phyloP scores from a whole-genome alignment of 768 basidiomycete genomes.

The Panaeolus papilionaceus region DNA sequence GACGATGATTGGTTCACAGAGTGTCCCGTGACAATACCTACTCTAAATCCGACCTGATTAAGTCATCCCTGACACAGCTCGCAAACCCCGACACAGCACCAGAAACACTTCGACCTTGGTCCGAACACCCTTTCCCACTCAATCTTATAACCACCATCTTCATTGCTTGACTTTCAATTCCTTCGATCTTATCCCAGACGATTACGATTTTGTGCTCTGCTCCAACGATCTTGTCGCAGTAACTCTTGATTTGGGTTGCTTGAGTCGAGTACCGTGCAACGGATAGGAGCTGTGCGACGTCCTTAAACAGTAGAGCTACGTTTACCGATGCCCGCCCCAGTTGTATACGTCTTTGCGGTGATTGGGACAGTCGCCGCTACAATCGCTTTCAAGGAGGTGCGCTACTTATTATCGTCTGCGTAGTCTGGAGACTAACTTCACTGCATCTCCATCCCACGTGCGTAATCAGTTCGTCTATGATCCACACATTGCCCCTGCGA shows the following conservation, averaged over 20 bases:
- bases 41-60: slow-evolving; percentile 10
- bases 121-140: slow-evolving; percentile 14
- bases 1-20: background rate
- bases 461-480: slow-evolving; percentile 66
- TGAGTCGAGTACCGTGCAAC: background rate
- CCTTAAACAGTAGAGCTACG: background rate
- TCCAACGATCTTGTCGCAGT: slow-evolving; percentile 9
- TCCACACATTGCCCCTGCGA: slow-evolving; percentile 67
- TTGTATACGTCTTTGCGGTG: slow-evolving; percentile 57
- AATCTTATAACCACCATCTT: slow-evolving; percentile 12
- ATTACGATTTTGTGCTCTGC: background rate
- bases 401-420: slow-evolving; percentile 22
- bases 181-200: background rate
- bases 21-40: slow-evolving; percentile 4
- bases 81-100: slow-evolving; percentile 2
- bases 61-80: slow-evolving; percentile 13
- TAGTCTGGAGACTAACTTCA: slow-evolving; percentile 9
- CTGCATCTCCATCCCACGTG: slow-evolving; percentile 12
- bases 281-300: slow-evolving; percentile 6
- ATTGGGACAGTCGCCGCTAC: slow-evolving; percentile 55
- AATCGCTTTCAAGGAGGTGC: slow-evolving; percentile 66
- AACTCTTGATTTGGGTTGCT: slow-evolving; percentile 7
- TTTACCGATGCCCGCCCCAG: slow-evolving; percentile 42
- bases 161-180: background rate
- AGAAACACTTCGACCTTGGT: slow-evolving; percentile 14